A percentile compares a stretch with the other conserved stretches of the same genome.
phyloP scores from a whole-genome alignment of 495 filamentous ascomycete species.

The Lepraria neglecta region DNA sequence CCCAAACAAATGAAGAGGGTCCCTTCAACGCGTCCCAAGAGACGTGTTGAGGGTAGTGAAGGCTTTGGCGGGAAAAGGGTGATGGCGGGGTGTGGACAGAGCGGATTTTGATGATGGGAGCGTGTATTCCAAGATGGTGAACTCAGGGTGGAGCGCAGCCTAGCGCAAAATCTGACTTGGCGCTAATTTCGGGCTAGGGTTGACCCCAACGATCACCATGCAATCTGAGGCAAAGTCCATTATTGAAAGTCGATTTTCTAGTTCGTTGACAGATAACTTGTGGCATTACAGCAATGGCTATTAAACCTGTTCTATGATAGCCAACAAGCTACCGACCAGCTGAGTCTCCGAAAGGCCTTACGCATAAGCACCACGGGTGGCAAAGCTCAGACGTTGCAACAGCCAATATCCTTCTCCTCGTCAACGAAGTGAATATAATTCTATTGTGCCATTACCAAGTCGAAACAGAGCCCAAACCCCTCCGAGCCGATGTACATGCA shows the following conservation, averaged over 20 bases:
- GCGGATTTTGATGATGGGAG: constrained; percentile 17
- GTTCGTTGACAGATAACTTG: too few species aligned
- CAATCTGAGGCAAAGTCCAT: too few species aligned
- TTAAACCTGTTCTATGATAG: too few species aligned
- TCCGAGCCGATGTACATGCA: background rate
- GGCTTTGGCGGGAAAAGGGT: constrained; percentile 15
- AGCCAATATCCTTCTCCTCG: background rate
- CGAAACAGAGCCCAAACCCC: background rate
- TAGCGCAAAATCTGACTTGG: background rate
- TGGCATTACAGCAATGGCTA: too few species aligned
- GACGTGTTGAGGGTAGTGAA: constrained; percentile 26
- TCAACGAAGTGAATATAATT: background rate
- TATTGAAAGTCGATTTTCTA: too few species aligned
- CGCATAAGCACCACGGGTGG: too few species aligned
- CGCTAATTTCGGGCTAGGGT: background rate
- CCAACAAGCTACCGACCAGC: too few species aligned
- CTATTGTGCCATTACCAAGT: background rate
- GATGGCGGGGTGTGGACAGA: constrained; percentile 22
- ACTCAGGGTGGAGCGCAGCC: constrained; percentile 5
- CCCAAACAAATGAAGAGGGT: constrained; percentile 8
- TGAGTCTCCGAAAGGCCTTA: too few species aligned
- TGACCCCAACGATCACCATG: too few species aligned
- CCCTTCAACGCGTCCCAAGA: constrained; percentile 25
- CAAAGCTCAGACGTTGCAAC: too few species aligned
- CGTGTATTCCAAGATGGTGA: constrained; percentile 15